Base-by-base conservation (phyloP, 2,329 filamentous ascomycete genomes). In the Proliferodiscus dingleyae region DNA sequence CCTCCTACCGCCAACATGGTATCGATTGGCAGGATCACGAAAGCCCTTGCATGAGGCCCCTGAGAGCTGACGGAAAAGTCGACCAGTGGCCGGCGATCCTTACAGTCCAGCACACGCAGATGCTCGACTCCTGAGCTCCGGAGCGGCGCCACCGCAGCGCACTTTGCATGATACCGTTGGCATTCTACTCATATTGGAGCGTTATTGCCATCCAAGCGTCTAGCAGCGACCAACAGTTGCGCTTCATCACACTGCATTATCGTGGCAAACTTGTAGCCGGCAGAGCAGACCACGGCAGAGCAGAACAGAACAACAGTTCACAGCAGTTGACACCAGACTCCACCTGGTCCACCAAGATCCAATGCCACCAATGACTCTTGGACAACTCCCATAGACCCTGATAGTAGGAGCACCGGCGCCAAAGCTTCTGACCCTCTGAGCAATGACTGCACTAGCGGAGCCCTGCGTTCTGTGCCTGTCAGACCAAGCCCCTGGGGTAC, bases 221-320 rank as follows among this genome's bases (percentile, higher is more conserved):
- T 37, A 37, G 11, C 19, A 34, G 6, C 32, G 19, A 34, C 16
- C 6, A n/a, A n/a, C n/a, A 34, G 16, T 34, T 16, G 16, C 19
- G 32, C 19, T n/a, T 23, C 34, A 37, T 37, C 34, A 37, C 34
- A 37, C 34, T 37, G 34, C 34, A 37, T 37, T 37, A 19, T n/a
- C 23, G 6, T 37, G 34, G 16, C 32, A 34, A 34, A 21, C 19
- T 5, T 13, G n/a, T 13, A n/a, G 34, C 34, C 34, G 23, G 34
- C 34, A 23, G 13, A 22, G 19, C 34, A 37, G 18, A 37, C 4
- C n/a, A 23, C 24, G 24, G 24, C 24, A 26, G 24, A 26, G 24
- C 24, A 26, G 11, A n/a, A n/a, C n/a, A n/a, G n/a, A n/a, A n/a
- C n/a, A n/a, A n/a, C n/a, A n/a, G n/a, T n/a, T n/a, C n/a, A n/a